phyloP scores from a whole-genome alignment of 2,329 filamentous ascomycete species.

The Clarireedia monteithiana region DNA sequence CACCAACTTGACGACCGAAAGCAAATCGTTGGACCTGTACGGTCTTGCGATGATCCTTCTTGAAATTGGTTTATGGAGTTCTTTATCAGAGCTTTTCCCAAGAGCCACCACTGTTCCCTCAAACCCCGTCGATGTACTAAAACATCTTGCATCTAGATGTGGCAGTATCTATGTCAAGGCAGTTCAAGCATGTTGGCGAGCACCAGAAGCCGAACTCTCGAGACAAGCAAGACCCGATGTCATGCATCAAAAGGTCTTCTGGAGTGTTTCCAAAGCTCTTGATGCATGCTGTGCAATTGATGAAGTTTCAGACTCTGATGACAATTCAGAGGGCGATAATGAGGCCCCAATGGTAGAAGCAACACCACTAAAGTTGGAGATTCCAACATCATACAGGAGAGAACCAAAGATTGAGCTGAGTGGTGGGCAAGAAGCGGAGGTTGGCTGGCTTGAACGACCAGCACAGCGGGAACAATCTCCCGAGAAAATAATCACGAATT shows the following conservation, averaged over 20 bases:
- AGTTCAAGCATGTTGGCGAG: slow-evolving; percentile 62
- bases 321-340: slow-evolving; percentile 41
- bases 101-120: slow-evolving; percentile 19
- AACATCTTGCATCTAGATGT: slow-evolving; percentile 42
- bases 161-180: slow-evolving; percentile 70
- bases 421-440: slow-evolving; percentile 10
- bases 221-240: slow-evolving; percentile 41
- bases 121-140: slow-evolving; percentile 20
- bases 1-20: slow-evolving; percentile 45
- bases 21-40: slow-evolving; percentile 60
- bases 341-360: slow-evolving; percentile 33
- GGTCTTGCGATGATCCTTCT: slow-evolving; percentile 65
- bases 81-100: slow-evolving; percentile 36
- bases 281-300: slow-evolving; percentile 57
- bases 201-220: slow-evolving; percentile 55
- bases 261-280: slow-evolving; percentile 40
- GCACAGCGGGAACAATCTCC: slow-evolving; percentile 12
- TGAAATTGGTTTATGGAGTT: slow-evolving; percentile 70
- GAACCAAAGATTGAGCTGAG: slow-evolving; percentile 8
- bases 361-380: slow-evolving; percentile 16
- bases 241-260: slow-evolving; percentile 48
- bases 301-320: slow-evolving; percentile 39
- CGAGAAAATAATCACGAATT: slow-evolving; percentile 5
- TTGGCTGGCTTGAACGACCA: slow-evolving; percentile 21
- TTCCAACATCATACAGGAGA: slow-evolving; percentile 13